Evolutionary conservation across 495 filamentous ascomycete genomes (phyloP).

Genomic region (Penicillium steckii): DNA sequence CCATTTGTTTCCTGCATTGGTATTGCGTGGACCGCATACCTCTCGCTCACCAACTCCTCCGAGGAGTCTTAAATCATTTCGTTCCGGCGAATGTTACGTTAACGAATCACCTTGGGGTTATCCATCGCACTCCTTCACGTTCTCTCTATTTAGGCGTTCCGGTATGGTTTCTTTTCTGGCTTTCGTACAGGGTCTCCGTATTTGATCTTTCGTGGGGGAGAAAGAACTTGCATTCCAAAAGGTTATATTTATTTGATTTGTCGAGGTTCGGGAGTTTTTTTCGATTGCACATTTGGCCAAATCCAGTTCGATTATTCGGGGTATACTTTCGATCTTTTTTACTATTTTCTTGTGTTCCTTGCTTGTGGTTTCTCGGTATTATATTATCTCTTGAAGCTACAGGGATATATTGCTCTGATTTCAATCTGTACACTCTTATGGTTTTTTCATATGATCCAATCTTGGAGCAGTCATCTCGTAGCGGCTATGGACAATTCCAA

Average conservation of each 20-base stretch:
- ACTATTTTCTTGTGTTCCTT: neutral
- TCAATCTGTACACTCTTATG: neutral
- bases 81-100: slow-evolving; percentile 14
- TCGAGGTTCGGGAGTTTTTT: too few species aligned
- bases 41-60: slow-evolving; percentile 88
- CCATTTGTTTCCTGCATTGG: slow-evolving; percentile 95
- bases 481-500: slow-evolving; percentile 25
- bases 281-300: neutral
- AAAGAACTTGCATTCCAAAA: slow-evolving; percentile 23
- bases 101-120: slow-evolving; percentile 12
- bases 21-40: slow-evolving; percentile 99
- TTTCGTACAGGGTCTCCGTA: slow-evolving; percentile 15
- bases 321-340: slow-evolving; percentile 5
- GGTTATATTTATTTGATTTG: slow-evolving; percentile 4
- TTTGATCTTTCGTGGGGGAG: slow-evolving; percentile 2
- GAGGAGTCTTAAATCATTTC: slow-evolving; percentile 54
- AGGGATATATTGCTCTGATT: neutral
- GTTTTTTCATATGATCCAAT: neutral
- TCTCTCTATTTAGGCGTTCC: slow-evolving; percentile 15
- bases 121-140: slow-evolving; percentile 7
- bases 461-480: too few species aligned
- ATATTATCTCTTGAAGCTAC: neutral
- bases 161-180: slow-evolving; percentile 8
- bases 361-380: neutral
- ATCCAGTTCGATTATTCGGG: slow-evolving; percentile 1